Evolutionary conservation across 2,329 filamentous ascomycete species (phyloP).

Genomic region (Beauveria varroae): DNA sequence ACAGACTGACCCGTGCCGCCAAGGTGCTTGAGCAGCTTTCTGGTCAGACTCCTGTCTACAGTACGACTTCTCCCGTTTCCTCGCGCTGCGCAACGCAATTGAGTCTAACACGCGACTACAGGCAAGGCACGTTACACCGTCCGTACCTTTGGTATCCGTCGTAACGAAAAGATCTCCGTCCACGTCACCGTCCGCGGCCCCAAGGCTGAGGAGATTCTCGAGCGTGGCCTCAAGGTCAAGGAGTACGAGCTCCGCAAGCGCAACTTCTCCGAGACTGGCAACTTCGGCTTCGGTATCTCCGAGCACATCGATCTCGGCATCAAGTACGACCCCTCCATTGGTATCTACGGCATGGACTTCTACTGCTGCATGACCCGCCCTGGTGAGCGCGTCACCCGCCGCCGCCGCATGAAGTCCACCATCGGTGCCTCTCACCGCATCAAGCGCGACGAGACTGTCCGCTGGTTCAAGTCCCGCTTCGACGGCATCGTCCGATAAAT

Average conservation of each 20-base stretch:
- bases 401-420: constrained; percentile 78
- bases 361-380: constrained; percentile 99
- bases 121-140: constrained; percentile 99
- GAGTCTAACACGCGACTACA: constrained; percentile 27
- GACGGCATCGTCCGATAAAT: constrained; percentile 97
- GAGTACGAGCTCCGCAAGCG: constrained; percentile 99
- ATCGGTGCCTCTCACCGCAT: constrained; percentile 89
- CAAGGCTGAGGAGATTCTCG: constrained; percentile 97
- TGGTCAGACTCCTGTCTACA: constrained; percentile 99
- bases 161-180: constrained; percentile 99
- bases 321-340: constrained; percentile 98
- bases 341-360: constrained; percentile 99
- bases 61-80: constrained; percentile 43
- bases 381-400: constrained; percentile 94
- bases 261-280: constrained; percentile 99
- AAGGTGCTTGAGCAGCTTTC: constrained; percentile 99
- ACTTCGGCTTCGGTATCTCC: constrained; percentile 99
- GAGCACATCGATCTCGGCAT: constrained; percentile 99
- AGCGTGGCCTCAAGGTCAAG: constrained; percentile 99
- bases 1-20: constrained; percentile 98
- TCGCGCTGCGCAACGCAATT: constrained; percentile 4
- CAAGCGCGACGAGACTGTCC: constrained; percentile 90
- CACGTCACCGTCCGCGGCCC: constrained; percentile 99
- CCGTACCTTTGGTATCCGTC: constrained; percentile 99
- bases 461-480: constrained; percentile 90